Evolutionary conservation across 306 rosid species (phyloP).

Genomic region (Acmispon strigosus): DNA sequence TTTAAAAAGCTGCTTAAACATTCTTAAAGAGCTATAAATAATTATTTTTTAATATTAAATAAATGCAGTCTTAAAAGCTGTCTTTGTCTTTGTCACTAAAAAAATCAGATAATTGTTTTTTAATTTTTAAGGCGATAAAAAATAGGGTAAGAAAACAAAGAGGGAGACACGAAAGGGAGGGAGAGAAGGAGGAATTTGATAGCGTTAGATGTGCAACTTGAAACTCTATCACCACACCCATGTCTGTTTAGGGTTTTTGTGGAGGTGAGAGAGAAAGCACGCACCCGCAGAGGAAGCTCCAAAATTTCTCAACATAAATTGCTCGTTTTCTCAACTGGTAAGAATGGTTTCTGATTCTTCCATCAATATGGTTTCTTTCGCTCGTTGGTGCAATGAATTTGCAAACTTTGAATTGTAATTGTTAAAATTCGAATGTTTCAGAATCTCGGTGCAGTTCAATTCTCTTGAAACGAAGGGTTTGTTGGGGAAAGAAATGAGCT

Average conservation of each 20-base stretch:
- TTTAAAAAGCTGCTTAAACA: no score
- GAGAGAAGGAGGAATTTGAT: slow-evolving; percentile 1
- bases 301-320: background rate
- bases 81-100: background rate
- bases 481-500: slow-evolving; percentile 35
- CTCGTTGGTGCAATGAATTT: background rate
- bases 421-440: slow-evolving; percentile 22
- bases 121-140: background rate
- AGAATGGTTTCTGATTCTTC: background rate
- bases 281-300: background rate
- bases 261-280: background rate
- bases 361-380: background rate
- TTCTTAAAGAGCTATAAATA: no score
- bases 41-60: no score
- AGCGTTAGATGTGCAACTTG: background rate
- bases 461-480: slow-evolving; percentile 9
- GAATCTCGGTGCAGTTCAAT: slow-evolving; percentile 23
- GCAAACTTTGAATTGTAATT: slow-evolving; percentile 13
- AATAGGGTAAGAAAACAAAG: background rate
- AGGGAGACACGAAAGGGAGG: background rate
- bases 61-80: no score
- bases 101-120: background rate
- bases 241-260: background rate
- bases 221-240: background rate
- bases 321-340: slow-evolving; percentile 2